Evolutionary conservation across 148 eudicot genomes (phyloP).

Genomic region (Vaccinium myrtillus): DNA sequence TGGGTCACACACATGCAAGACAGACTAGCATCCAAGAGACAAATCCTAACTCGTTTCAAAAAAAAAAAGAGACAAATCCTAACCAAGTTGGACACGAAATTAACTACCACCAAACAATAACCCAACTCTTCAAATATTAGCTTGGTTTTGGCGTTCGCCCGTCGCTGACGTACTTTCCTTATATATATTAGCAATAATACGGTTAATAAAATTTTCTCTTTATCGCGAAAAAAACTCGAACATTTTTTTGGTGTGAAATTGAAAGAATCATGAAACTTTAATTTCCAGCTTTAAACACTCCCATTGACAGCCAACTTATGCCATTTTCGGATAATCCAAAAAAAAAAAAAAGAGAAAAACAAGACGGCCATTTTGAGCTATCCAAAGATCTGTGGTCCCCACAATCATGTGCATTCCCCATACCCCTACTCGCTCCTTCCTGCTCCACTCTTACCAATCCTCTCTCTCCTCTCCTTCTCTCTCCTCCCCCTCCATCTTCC

Average conservation of each 20-base stretch:
- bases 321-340: too few species aligned
- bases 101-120: neutral
- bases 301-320: neutral
- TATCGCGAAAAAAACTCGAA: neutral
- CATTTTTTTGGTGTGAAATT: neutral
- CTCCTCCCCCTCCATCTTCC: conserved; percentile 2
- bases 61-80: neutral
- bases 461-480: neutral
- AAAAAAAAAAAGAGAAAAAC: too few species aligned
- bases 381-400: conserved; percentile 7
- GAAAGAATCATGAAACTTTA: neutral
- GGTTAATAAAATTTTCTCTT: too few species aligned
- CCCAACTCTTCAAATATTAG: neutral
- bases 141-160: too few species aligned
- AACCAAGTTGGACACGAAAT: neutral
- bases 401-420: neutral
- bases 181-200: too few species aligned
- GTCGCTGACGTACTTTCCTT: too few species aligned
- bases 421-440: neutral
- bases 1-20: neutral
- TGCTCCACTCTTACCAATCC: neutral
- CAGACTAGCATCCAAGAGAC: neutral
- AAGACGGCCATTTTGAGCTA: neutral
- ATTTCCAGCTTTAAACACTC: neutral
- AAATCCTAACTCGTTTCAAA: neutral